Evolutionary conservation across 1,284 basidiomycete species (phyloP), one percentile per base, ranked within the genome.

Genomic region (Omphalotus olearius): DNA sequence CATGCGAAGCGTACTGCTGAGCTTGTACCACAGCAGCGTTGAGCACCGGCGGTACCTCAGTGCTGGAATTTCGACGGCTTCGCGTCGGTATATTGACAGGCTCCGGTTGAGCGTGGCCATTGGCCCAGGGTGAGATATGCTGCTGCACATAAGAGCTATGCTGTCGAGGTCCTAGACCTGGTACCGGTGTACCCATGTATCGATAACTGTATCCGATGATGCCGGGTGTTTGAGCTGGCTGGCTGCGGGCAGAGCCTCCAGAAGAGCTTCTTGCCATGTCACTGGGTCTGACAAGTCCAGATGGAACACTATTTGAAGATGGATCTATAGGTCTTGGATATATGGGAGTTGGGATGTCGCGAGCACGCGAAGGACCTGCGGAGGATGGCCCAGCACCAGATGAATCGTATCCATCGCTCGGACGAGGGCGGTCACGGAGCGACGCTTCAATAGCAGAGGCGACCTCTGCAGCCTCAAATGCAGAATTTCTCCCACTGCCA

Each of bases 381-480:
- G 51, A 41, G 5, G 51, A 52, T n/a, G 45, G 38, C 9, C 41
- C 48, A 43, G 37, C 11, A 16, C 43, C 48, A 14, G 51, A 52
- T 16, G 51, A 36, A 25, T 45, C 43, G 9, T 35, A 47, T 17
- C 44, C 44, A 36, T 46, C 45, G 14, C 37, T 39, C 45, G 17
- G n/a, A 33, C 30, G 30, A 33, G 30, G 30, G 26, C 30, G 50
- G 14, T 40, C 50, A 17, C n/a, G 5, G 25, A 41, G 17, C 26
- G 45, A 47, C 14, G 51, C 51, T 30, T 45, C 45, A 20, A 47
- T 41, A 14, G 51, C 50, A 18, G 44, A 28, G 23, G 36, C 36
- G n/a, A 52, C 30, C 44, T 52, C 35, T 16, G 35, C 25, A 14
- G 38, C 43, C 36, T 52, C 50, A 5, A n/a, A 13, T 25, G 44